Evolutionary conservation across 306 rosid species (phyloP).

Genomic region (Ceratonia siliqua): DNA sequence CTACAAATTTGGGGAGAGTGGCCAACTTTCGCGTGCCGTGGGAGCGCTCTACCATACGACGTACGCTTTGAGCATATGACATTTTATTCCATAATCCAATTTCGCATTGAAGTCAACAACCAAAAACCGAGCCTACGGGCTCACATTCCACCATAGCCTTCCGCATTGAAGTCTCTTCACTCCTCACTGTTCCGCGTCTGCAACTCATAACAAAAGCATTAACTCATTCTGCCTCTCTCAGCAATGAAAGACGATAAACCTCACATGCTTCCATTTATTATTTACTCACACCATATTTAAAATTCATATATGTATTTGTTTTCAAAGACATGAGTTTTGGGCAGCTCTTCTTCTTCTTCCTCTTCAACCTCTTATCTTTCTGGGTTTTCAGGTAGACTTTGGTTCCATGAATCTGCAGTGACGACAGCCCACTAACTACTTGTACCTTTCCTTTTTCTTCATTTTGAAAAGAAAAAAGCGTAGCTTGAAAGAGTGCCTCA

Average conservation of each 20-base stretch:
- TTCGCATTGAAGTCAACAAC: neutral
- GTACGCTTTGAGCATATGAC: too few relatives aligned
- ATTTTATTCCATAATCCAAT: too few relatives aligned
- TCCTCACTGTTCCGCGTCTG: neutral
- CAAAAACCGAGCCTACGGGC: neutral
- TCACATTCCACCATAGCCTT: neutral
- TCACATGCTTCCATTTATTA: constrained; percentile 11
- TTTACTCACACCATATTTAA: neutral
- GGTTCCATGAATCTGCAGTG: constrained; percentile 17
- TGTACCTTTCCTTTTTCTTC: neutral
- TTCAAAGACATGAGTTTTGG: neutral
- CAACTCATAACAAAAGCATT: neutral
- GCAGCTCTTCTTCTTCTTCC: constrained; percentile 6
- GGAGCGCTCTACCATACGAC: too few relatives aligned
- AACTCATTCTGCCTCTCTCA: neutral
- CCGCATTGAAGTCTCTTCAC: neutral
- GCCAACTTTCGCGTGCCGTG: too few relatives aligned
- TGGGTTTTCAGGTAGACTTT: constrained; percentile 31
- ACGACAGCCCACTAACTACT: neutral
- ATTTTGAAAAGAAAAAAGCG: neutral
- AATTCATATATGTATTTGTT: neutral
- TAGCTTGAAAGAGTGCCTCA: constrained; percentile 12
- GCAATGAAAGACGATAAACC: neutral
- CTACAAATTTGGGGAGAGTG: too few relatives aligned
- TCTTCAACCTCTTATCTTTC: constrained; percentile 22